phyloP scores from a whole-genome alignment of 1,284 basidiomycete species.

The Sutorius eximius region DNA sequence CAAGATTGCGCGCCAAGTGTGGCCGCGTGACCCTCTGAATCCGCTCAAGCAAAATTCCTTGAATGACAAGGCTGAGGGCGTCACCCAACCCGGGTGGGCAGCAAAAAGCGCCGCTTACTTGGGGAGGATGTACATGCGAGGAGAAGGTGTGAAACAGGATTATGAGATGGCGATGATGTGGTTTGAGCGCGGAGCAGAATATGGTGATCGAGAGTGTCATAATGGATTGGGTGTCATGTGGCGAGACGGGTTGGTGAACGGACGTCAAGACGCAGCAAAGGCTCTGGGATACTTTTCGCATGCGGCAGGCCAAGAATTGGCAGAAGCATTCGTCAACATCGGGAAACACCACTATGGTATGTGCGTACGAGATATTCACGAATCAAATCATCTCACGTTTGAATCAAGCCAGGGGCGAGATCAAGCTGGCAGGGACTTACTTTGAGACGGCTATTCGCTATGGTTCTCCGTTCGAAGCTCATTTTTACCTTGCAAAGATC shows the following conservation, averaged over 20 bases:
- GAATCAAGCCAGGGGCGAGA: constrained; percentile 59
- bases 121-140: constrained; percentile 91
- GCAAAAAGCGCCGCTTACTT: constrained; percentile 82
- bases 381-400: constrained; percentile 11
- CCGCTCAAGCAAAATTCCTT: constrained; percentile 44
- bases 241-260: constrained; percentile 80
- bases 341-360: constrained; percentile 82
- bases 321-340: constrained; percentile 89
- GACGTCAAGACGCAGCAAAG: constrained; percentile 66
- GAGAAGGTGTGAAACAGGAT: constrained; percentile 88
- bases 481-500: constrained; percentile 86
- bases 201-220: constrained; percentile 83
- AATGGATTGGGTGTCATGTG: constrained; percentile 92
- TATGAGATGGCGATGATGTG: constrained; percentile 82
- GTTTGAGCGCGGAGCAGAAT: constrained; percentile 81
- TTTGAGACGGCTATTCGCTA: constrained; percentile 82
- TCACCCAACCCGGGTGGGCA: constrained; percentile 62
- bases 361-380: constrained; percentile 24
- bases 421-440: constrained; percentile 61
- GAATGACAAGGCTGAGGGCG: constrained; percentile 51
- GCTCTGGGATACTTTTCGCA: constrained; percentile 70
- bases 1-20: constrained; percentile 76
- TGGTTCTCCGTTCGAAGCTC: constrained; percentile 90
- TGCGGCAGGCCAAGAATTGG: constrained; percentile 84
- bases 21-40: constrained; percentile 73